Percentiles rank a stretch among this genome's conserved stretches.
These are phyloP conservation scores for Wallacemonas sp. DNA, from an alignment of 208 protist genomes.

Conservation along the genomic window DNA sequence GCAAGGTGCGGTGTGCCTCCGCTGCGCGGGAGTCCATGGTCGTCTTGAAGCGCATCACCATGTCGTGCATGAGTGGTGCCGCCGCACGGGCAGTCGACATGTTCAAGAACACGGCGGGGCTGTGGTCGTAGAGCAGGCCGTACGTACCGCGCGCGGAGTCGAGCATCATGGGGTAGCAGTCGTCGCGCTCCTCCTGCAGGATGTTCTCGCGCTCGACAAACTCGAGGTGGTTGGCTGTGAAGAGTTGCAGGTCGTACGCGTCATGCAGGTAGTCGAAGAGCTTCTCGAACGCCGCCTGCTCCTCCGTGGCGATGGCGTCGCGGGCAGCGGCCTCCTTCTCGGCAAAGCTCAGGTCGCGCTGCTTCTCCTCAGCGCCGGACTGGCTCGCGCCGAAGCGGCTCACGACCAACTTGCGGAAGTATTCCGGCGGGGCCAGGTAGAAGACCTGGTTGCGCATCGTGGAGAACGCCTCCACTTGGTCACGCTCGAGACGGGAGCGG, in stretches of 20 bases:
- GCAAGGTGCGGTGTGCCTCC: not conserved
- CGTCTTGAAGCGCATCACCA: conserved; percentile 4
- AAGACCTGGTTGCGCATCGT: conserved; percentile 49
- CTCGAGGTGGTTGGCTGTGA: conserved; percentile 50
- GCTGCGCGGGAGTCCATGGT: not conserved
- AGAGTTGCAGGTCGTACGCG: conserved; percentile 59
- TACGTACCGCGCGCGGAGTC: conserved; percentile 42
- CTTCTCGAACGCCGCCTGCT: conserved; percentile 32
- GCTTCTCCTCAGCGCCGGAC: not conserved
- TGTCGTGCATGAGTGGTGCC: conserved; percentile 1
- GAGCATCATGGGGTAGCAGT: conserved; percentile 35
- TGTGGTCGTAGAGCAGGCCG: conserved; percentile 48
- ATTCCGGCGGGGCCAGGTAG: conserved; percentile 54
- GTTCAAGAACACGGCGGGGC: conserved; percentile 28
- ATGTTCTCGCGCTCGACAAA: conserved; percentile 51
- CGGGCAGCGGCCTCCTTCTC: conserved; percentile 40
- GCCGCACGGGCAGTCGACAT: not conserved
- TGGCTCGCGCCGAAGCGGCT: conserved; percentile 40
- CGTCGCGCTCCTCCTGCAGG: conserved; percentile 39
- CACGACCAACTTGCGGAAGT: conserved; percentile 53
- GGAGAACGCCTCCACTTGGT: conserved; percentile 52
- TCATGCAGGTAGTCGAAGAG: conserved; percentile 63
- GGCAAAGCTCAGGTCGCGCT: conserved; percentile 34
- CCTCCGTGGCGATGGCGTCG: conserved; percentile 29
- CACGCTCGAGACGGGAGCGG: conserved; percentile 44